A percentile compares a stretch with the other conserved stretches of the same genome.
Conservation (phyloP, 208 protist genomes). For the Angomonas ambiguus region DNA sequence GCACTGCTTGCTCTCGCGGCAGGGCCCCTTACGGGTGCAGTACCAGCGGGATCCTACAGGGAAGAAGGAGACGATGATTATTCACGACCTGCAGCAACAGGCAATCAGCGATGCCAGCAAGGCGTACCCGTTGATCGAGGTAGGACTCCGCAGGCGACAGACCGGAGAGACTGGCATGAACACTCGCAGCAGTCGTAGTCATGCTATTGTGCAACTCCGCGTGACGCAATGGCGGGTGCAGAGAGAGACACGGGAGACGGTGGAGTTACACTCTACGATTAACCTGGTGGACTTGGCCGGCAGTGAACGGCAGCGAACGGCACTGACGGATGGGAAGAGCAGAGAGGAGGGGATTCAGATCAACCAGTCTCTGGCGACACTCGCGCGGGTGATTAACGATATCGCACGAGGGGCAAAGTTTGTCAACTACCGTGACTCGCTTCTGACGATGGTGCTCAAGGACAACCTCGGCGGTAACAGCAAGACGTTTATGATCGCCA, state of each 20-base stretch:
- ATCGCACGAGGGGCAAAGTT: slow-evolving; percentile 71
- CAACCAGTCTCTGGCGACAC: slow-evolving; percentile 81
- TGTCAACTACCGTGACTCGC: slow-evolving; percentile 91
- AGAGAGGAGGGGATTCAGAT: slow-evolving; percentile 85
- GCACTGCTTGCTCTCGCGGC: slow-evolving; percentile 64
- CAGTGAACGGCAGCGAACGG: slow-evolving; percentile 80
- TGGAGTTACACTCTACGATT: slow-evolving; percentile 67
- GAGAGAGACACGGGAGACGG: slow-evolving; percentile 47
- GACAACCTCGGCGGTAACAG: slow-evolving; percentile 88
- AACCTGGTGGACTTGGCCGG: slow-evolving; percentile 94
- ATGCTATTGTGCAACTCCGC: slow-evolving; percentile 90
- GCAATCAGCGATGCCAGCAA: slow-evolving; percentile 42
- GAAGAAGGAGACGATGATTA: slow-evolving; percentile 59
- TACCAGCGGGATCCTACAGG: slow-evolving; percentile 38
- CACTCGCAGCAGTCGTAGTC: slow-evolving; percentile 87
- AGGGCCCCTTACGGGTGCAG: slow-evolving; percentile 59
- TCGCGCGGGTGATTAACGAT: slow-evolving; percentile 84
- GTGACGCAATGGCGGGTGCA: slow-evolving; percentile 58
- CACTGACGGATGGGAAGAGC: slow-evolving; percentile 66
- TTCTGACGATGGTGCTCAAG: slow-evolving; percentile 91
- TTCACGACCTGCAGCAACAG: slow-evolving; percentile 60
- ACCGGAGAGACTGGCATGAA: slow-evolving; percentile 94
- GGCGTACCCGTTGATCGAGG: slow-evolving; percentile 66
- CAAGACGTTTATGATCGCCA: slow-evolving; percentile 92
- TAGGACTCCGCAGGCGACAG: slow-evolving; percentile 75